These are phyloP conservation scores for Wallacemonas sp. DNA, from an alignment of 208 protist species.

Conservation along the genomic window DNA sequence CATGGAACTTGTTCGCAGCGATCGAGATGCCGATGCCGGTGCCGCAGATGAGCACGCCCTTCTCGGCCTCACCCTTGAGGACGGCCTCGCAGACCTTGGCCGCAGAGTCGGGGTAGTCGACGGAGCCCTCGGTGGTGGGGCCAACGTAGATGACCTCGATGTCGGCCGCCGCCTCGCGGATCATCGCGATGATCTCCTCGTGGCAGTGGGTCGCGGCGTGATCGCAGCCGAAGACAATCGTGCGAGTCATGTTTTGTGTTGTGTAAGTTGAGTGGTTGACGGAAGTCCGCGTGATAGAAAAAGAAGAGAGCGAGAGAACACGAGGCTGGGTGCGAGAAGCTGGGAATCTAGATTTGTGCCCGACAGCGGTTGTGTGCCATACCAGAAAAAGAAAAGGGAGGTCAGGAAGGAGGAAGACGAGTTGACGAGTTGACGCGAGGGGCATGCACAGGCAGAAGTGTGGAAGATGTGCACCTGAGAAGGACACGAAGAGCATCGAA, in stretches of 20 bases:
- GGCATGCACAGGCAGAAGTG: too few relatives aligned
- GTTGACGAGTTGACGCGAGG: too few relatives aligned
- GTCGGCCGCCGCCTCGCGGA: conserved; percentile 45
- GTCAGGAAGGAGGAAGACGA: too few relatives aligned
- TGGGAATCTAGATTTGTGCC: too few relatives aligned
- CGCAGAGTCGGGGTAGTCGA: conserved; percentile 96
- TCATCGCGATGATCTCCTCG: conserved; percentile 66
- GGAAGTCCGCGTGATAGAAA: too few relatives aligned
- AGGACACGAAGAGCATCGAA: too few relatives aligned
- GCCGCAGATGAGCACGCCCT: conserved; percentile 92
- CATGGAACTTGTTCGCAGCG: conserved; percentile 93
- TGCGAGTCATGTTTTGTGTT: conserved; percentile 44
- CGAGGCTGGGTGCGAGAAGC: too few relatives aligned
- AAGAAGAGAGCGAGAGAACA: too few relatives aligned
- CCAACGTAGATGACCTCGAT: conserved; percentile 82
- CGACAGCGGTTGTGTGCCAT: too few relatives aligned
- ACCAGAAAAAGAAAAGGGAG: too few relatives aligned
- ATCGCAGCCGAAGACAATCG: conserved; percentile 89
- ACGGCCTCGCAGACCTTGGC: conserved; percentile 63
- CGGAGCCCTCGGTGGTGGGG: conserved; percentile 38
- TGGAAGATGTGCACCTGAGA: too few relatives aligned
- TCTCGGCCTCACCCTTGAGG: conserved; percentile 54
- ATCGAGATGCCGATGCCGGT: conserved; percentile 96
- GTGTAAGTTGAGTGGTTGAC: too few relatives aligned
- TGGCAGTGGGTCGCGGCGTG: conserved; percentile 77